phyloP scores from a whole-genome alignment of 495 filamentous ascomycete species.

The Penicillium diatomitis region DNA sequence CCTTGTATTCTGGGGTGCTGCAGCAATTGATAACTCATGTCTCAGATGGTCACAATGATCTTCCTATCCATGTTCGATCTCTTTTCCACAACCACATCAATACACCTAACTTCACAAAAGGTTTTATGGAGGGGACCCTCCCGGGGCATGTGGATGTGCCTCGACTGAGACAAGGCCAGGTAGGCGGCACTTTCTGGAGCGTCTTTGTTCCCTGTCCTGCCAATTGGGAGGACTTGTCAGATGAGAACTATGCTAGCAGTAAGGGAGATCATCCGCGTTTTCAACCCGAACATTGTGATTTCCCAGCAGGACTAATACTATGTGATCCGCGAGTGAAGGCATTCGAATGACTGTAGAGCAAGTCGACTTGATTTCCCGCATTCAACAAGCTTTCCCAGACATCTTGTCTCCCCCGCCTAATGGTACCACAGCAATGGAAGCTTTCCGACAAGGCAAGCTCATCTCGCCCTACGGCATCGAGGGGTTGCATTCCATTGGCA shows the following conservation, averaged over 20 bases:
- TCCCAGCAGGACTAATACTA: no score
- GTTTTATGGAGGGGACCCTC: constrained; percentile 59
- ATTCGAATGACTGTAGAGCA: constrained; percentile 71
- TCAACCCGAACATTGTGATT: not conserved
- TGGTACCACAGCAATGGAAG: constrained; percentile 46
- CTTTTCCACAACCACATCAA: constrained; percentile 72
- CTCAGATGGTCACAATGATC: constrained; percentile 89
- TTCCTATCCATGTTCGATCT: constrained; percentile 64
- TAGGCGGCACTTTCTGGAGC: constrained; percentile 80
- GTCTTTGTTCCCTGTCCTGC: constrained; percentile 70
- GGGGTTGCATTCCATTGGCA: constrained; percentile 91
- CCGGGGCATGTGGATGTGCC: constrained; percentile 72
- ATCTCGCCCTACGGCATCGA: constrained; percentile 76
- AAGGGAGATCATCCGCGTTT: constrained; percentile 3
- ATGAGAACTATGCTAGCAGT: constrained; percentile 57
- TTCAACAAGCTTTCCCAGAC: constrained; percentile 57
- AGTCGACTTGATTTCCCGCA: constrained; percentile 68
- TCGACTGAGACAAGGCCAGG: constrained; percentile 38
- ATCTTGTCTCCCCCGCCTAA: constrained; percentile 53
- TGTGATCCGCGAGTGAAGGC: constrained; percentile 21
- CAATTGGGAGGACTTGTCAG: constrained; percentile 62
- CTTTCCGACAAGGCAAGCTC: constrained; percentile 50
- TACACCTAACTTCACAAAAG: constrained; percentile 55
- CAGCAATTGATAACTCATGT: not conserved
- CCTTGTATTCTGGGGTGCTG: no score